These are phyloP conservation scores for Alternaria sp. DNA, from an alignment of 2,329 filamentous ascomycete genomes.

Conservation along the genomic window DNA sequence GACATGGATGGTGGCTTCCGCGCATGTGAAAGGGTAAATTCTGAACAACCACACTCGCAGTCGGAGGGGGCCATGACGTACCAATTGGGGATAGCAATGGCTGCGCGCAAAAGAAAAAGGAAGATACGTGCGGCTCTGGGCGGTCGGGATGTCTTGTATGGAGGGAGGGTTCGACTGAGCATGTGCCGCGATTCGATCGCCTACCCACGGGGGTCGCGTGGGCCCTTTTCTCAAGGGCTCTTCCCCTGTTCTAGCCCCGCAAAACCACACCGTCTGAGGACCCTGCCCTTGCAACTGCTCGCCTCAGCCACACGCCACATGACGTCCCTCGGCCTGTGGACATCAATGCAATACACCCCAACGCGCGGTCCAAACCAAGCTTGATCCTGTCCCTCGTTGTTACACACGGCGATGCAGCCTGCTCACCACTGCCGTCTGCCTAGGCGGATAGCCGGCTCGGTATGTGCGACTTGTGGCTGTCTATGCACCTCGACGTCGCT, in stretches of 20 bases:
- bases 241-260: slow-evolving; percentile 21
- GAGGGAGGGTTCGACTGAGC: neutral
- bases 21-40: slow-evolving; percentile 15
- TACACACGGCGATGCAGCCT: neutral
- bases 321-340: slow-evolving; percentile 11
- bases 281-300: slow-evolving; percentile 12
- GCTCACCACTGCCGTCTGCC: neutral
- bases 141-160: neutral
- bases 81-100: neutral
- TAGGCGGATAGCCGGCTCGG: slow-evolving; percentile 11
- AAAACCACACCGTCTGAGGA: slow-evolving; percentile 9
- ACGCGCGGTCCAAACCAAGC: neutral
- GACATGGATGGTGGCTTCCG: neutral
- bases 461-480: slow-evolving; percentile 6
- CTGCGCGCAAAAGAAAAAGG: neutral
- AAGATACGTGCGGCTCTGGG: neutral
- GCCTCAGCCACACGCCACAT: slow-evolving; percentile 11
- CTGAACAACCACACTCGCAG: neutral
- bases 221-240: slow-evolving; percentile 10
- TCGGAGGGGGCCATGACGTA: neutral
- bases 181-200: slow-evolving; percentile 3
- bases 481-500: slow-evolving; percentile 15
- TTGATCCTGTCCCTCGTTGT: neutral
- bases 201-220: slow-evolving; percentile 20
- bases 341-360: neutral